A percentile compares a stretch with the other conserved stretches of the same genome.
Evolutionary conservation across 768 basidiomycete genomes (phyloP).

Genomic region (Mycena pura): DNA sequence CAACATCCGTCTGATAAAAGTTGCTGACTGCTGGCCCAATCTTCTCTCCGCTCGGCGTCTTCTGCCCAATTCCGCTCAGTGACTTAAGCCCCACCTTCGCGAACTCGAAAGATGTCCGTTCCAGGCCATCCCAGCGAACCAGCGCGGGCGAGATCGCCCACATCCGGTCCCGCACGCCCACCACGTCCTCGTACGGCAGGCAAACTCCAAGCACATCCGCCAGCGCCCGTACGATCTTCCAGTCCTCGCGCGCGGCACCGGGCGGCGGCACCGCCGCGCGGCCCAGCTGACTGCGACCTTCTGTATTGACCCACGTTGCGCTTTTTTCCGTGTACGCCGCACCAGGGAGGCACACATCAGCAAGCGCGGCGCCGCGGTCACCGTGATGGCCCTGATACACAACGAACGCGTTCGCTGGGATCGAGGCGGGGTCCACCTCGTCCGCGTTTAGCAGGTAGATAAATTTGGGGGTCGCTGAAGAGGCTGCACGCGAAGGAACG

Average conservation of each 20-base stretch:
- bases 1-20: constrained; percentile 97
- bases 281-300: constrained; percentile 90
- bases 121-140: constrained; percentile 83
- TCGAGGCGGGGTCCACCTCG: constrained; percentile 85
- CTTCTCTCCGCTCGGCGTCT: constrained; percentile 56
- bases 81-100: constrained; percentile 72
- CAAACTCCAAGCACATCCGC: constrained; percentile 85
- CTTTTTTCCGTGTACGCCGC: constrained; percentile 93
- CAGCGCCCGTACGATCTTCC: constrained; percentile 95
- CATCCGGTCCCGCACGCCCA: constrained; percentile 87
- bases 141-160: constrained; percentile 96
- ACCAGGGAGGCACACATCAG: constrained; percentile 94
- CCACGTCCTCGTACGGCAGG: constrained; percentile 88
- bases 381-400: constrained; percentile 99
- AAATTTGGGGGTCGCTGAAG: constrained; percentile 86
- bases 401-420: constrained; percentile 92
- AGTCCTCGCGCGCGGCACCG: constrained; percentile 95
- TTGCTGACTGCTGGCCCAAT: constrained; percentile 76
- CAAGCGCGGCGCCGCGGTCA: constrained; percentile 93
- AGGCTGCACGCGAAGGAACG: constrained; percentile 81
- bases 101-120: constrained; percentile 76
- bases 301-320: constrained; percentile 95
- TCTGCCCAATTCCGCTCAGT: constrained; percentile 48
- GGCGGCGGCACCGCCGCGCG: constrained; percentile 92
- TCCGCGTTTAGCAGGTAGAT: constrained; percentile 97